Base-by-base conservation (phyloP, 495 filamentous ascomycete species). In the Talaromyces proteolyticus region DNA sequence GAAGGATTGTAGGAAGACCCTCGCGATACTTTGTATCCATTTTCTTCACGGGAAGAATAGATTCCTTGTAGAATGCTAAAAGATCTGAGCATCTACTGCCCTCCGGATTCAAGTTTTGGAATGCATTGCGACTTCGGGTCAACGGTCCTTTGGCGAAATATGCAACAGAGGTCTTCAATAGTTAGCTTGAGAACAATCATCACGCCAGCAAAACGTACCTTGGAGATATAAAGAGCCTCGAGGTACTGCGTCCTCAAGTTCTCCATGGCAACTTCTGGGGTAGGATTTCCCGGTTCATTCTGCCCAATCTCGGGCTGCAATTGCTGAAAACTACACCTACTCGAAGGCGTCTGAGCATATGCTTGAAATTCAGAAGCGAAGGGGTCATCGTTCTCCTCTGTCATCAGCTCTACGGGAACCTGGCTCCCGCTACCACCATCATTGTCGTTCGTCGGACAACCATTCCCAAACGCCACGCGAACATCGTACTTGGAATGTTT, bases 81-180 rank as follows among this genome's bases (percentile, higher is more conserved):
- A 95, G 67, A 42, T 87, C 77, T 12, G 62, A 46, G 12, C 44
- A 51, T 42, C 34, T 53, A n/a, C 54, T 54, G 42, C 56, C 57
- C 20, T 55, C 71, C 60, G 62, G 70, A 14, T 78, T 73, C 21
- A 80, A 71, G 21, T 79, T 65, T 55, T 86, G 80, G 53, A 95
- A 89, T 26, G 82, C 80, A 42, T 84, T 85, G 47, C 93, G 79
- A 18, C 88, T 89, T 57, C 90, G 80, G n/a, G 94, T 87, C 18
- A 97, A 74, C 3, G 93, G 90, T 1, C 93, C 93, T 73, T 98
- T 98, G 17, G 92, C 88, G 72, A 97, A 98, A 63, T 96, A 98
- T 54, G 92, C 94, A 57, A 97, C 69, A 11, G 93, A 93, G 19
- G 89, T 86, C 83, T 91, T 37, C 16, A 11, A n/a, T 40, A 34